phyloP scores from a whole-genome alignment of 345 rosid species.

The Populus nigra region DNA sequence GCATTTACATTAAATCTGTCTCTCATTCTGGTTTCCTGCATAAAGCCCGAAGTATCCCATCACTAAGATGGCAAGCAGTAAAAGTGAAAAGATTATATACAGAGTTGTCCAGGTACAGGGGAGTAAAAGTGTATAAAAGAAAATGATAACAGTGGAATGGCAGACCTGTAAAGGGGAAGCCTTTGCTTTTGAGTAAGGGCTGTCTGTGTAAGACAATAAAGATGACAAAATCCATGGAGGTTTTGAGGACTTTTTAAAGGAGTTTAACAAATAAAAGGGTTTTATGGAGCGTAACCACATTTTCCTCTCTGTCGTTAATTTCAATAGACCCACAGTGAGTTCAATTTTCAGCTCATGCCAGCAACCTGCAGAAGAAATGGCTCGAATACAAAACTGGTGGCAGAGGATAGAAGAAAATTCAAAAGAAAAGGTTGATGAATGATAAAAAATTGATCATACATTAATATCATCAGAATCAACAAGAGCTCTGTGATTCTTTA shows the following conservation, averaged over 20 bases:
- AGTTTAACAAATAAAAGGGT: constrained; percentile 23
- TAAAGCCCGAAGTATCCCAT: constrained; percentile 8
- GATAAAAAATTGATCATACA: not conserved
- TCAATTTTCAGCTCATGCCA: not conserved
- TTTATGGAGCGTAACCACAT: constrained; percentile 43
- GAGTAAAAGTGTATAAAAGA: not conserved
- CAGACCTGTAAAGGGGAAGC: constrained; percentile 61
- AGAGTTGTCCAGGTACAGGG: not conserved
- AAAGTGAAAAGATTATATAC: not conserved
- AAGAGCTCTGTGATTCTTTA: not conserved
- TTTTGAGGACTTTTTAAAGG: constrained; percentile 29
- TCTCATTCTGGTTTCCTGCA: constrained; percentile 68
- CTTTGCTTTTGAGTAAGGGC: constrained; percentile 39
- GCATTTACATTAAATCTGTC: constrained; percentile 46
- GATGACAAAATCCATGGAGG: constrained; percentile 36
- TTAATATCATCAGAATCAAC: not conserved
- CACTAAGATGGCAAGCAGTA: not conserved
- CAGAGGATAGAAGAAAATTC: not conserved
- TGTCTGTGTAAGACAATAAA: constrained; percentile 39
- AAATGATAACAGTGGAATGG: not conserved
- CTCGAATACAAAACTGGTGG: not conserved
- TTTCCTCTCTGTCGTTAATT: constrained; percentile 6
- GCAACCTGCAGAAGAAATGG: not conserved
- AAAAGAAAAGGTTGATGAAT: not conserved
- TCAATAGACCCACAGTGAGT: not conserved